Conservation (phyloP, 352 stramenopile genomes). For the Globisporangium megalacanthum region DNA sequence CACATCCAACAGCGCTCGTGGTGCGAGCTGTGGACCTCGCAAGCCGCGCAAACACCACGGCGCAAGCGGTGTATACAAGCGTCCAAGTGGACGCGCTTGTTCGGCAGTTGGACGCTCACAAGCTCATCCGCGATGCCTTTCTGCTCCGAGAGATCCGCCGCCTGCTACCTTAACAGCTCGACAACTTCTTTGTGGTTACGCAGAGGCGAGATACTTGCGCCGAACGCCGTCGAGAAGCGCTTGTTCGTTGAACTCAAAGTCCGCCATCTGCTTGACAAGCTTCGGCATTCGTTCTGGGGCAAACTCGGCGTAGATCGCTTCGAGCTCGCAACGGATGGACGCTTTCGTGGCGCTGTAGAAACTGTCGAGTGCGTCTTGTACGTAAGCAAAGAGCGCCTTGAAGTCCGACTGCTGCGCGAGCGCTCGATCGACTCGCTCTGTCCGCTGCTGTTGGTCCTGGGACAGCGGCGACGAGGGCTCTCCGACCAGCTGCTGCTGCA, state of each 20-base stretch:
- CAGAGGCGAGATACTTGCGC: slow-evolving; percentile 40
- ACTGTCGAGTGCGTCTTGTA: slow-evolving; percentile 18
- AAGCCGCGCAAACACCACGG: neutral
- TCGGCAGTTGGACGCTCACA: slow-evolving; percentile 16
- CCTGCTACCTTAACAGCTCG: neutral
- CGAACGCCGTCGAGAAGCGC: slow-evolving; percentile 31
- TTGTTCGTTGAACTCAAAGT: slow-evolving; percentile 44
- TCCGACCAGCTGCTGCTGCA: slow-evolving; percentile 3
- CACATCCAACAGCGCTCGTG: neutral
- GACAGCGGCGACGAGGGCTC: neutral
- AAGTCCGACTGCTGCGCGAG: slow-evolving; percentile 21
- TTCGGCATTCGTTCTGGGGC: slow-evolving; percentile 54
- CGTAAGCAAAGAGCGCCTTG: slow-evolving; percentile 21
- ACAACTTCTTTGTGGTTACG: neutral
- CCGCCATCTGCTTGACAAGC: slow-evolving; percentile 36
- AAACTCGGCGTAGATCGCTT: slow-evolving; percentile 32
- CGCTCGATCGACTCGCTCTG: neutral
- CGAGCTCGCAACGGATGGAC: slow-evolving; percentile 21
- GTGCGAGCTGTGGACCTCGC: neutral
- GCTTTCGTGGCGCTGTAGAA: slow-evolving; percentile 26
- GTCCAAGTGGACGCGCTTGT: slow-evolving; percentile 11
- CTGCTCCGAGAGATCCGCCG: slow-evolving; percentile 7
- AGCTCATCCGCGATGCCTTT: slow-evolving; percentile 12
- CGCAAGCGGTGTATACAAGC: neutral
- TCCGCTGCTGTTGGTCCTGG: neutral